These are phyloP conservation scores for Aspergillus leporis DNA, from an alignment of 495 filamentous ascomycete species.

Conservation along the genomic window DNA sequence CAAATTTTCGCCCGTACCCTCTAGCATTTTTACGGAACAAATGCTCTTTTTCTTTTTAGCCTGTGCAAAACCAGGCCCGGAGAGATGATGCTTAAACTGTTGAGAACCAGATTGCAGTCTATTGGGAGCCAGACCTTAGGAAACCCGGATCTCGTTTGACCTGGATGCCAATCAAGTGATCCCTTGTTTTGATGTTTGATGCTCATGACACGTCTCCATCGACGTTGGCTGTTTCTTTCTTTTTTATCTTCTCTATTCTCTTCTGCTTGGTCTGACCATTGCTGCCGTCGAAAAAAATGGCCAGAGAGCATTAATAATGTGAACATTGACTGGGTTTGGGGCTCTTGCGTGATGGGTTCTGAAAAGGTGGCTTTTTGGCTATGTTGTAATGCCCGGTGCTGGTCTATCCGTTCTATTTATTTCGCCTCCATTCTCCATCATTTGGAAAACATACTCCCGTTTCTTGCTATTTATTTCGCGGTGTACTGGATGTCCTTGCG, in stretches of 20 bases:
- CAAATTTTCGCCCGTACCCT: constrained; percentile 17
- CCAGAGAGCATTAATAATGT: constrained; percentile 23
- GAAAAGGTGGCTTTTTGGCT: constrained; percentile 39
- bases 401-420: constrained; percentile 14
- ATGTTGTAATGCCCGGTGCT: constrained; percentile 26
- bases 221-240: constrained; percentile 16
- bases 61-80: constrained; percentile 18
- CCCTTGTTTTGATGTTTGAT: constrained; percentile 19
- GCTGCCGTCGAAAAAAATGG: constrained; percentile 7
- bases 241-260: constrained; percentile 5
- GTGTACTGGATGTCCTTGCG: constrained; percentile 35
- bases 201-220: constrained; percentile 9
- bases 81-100: constrained; percentile 25
- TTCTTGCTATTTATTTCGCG: constrained; percentile 9
- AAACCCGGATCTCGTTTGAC: constrained; percentile 23
- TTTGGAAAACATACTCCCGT: constrained; percentile 6
- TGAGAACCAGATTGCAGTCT: constrained; percentile 23
- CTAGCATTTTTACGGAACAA: constrained; percentile 4
- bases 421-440: constrained; percentile 15
- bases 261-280: constrained; percentile 16
- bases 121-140: constrained; percentile 21
- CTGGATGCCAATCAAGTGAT: constrained; percentile 23
- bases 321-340: constrained; percentile 31
- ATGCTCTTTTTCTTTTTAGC: constrained; percentile 18
- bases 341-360: constrained; percentile 21